Evolutionary conservation across 805 yeast species (phyloP).

Genomic region (Starmerella bombicola): DNA sequence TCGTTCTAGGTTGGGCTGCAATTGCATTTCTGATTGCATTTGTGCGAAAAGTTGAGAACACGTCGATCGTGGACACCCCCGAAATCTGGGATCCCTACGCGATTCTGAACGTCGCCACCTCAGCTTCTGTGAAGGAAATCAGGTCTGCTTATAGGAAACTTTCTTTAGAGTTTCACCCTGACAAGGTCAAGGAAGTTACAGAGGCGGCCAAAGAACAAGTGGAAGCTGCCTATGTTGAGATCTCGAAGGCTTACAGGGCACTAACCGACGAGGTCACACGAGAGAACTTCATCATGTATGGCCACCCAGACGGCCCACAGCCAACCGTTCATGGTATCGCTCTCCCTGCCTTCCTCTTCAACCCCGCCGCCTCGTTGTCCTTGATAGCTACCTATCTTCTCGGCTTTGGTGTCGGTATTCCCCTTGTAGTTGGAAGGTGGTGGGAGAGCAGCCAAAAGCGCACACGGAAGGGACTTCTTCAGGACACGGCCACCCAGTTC

Average conservation of each 20-base stretch:
- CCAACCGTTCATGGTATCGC: constrained; percentile 88
- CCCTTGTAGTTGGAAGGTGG: constrained; percentile 66
- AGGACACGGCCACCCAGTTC: constrained; percentile 68
- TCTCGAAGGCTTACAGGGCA: constrained; percentile 87
- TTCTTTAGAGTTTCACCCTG: constrained; percentile 86
- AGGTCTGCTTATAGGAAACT: constrained; percentile 75
- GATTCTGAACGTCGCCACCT: constrained; percentile 56
- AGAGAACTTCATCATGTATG: constrained; percentile 72
- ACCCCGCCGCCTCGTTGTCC: constrained; percentile 59
- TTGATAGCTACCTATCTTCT: constrained; percentile 54
- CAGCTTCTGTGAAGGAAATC: constrained; percentile 64
- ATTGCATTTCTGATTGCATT: constrained; percentile 33
- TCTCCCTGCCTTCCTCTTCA: constrained; percentile 79
- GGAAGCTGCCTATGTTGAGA: constrained; percentile 67
- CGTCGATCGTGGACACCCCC: constrained; percentile 14
- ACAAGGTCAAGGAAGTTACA: constrained; percentile 48
- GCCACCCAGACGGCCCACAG: constrained; percentile 98
- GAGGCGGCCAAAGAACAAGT: constrained; percentile 49
- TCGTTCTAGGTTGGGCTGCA: constrained; percentile 50
- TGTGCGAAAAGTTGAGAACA: constrained; percentile 29
- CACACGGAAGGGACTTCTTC: constrained; percentile 73
- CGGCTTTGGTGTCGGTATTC: constrained; percentile 66
- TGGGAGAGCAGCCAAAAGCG: constrained; percentile 72
- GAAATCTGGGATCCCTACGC: constrained; percentile 79
- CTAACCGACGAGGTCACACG: constrained; percentile 79